Evolutionary conservation across 2,329 filamentous ascomycete species (phyloP).

Genomic region (Byssoonygena ceratinophila): DNA sequence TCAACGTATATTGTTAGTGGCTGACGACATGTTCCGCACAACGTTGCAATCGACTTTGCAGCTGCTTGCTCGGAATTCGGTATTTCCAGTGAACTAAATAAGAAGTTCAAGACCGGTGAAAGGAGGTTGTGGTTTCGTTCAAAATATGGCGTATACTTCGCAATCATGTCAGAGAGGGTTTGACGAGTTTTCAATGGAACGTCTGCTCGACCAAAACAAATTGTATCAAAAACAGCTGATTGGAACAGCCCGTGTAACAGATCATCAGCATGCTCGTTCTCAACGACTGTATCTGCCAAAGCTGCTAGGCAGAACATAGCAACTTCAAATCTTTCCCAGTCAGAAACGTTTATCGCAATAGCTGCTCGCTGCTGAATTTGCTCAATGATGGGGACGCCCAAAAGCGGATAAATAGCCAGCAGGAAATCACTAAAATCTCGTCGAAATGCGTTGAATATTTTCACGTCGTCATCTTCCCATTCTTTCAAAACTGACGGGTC

Average conservation of each 20-base stretch:
- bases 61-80: constrained; percentile 33
- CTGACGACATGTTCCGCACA: constrained; percentile 37
- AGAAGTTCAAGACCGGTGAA: constrained; percentile 34
- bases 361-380: constrained; percentile 33
- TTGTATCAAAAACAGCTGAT: constrained; percentile 26
- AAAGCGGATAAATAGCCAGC: constrained; percentile 34
- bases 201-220: constrained; percentile 25
- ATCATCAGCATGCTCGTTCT: constrained; percentile 35
- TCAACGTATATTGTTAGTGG: constrained; percentile 34
- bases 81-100: constrained; percentile 37
- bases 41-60: constrained; percentile 35
- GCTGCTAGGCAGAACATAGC: constrained; percentile 36
- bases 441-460: constrained; percentile 36
- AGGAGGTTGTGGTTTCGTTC: constrained; percentile 34
- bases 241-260: constrained; percentile 35
- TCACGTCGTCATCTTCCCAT: constrained; percentile 36
- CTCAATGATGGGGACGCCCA: constrained; percentile 34
- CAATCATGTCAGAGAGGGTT: constrained; percentile 35
- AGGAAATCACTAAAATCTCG: constrained; percentile 39
- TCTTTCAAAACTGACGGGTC: constrained; percentile 25
- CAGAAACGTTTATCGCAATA: constrained; percentile 24
- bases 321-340: constrained; percentile 38
- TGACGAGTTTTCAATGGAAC: constrained; percentile 33
- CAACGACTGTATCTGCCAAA: constrained; percentile 37
- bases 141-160: constrained; percentile 37